Evolutionary conservation across 768 basidiomycete species (phyloP), one percentile per base, ranked within the genome.

Genomic region (Tulasnella sp.): DNA sequence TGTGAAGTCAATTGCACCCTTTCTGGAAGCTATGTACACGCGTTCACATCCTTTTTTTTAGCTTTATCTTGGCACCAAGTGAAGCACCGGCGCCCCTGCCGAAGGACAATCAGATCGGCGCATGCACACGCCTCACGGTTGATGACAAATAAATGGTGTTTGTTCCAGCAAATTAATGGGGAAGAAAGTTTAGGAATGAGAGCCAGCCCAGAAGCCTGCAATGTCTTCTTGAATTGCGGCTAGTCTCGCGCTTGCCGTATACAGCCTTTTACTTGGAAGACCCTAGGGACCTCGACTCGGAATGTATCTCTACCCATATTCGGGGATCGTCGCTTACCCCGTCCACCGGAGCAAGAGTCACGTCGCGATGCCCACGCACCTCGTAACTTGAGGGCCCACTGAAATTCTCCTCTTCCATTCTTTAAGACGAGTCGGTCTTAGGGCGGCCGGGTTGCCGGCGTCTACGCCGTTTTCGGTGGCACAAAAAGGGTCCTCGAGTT

Each of bases 181-280:
- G n/a, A 20, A 31, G 31, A 31, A 7, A 9, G 2, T 28, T 64
- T 14, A 64, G n/a, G 60, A 64, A 69, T 11, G 64, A 37, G n/a
- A n/a, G n/a, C n/a, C n/a, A n/a, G 64, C 24, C 7, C 24, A 69
- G 64, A 69, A 24, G 64, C 64, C 64, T 1, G 31, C 31, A 69
- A 85, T 72, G 16, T 84, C 84, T 64, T 83, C 78, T 77, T 84
- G 2, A 87, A 16, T 46, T 46, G 18, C 87, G 14, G 92, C 91
- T 75, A 88, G 88, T 84, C 88, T 88, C n/a, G 93, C 92, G 83
- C 93, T 93, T 28, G 89, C 89, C 37, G 37, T 18, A 94, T 93
- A 85, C 94, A 95, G 1, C 93, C 93, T 83, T 96, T 94, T 73
- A 95, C 85, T 79, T 16, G 93, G 94, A 72, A 95, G 93, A 0